Evolutionary conservation across 1,139 yeast species (phyloP), one percentile per base, ranked within the genome.

Genomic region (Candida tropicalis): DNA sequence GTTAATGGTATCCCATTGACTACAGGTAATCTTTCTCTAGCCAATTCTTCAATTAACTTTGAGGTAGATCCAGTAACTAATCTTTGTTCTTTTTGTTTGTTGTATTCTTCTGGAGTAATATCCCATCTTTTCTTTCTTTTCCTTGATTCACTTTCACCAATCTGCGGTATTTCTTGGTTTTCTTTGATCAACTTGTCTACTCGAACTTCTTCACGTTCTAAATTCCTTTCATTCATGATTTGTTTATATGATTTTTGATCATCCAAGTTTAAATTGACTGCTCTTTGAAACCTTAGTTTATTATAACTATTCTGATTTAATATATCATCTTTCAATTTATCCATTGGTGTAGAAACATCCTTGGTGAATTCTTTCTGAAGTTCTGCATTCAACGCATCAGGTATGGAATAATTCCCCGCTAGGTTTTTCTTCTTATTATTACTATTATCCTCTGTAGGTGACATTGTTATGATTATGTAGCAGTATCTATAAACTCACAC

Each of bases 1-100:
- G 82, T 71, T 24, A 82, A 59, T 0, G 73, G 70, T 4, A 79
- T 64, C 2, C 81, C 77, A 44, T 68, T 62, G 11, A 75, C 63
- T 2, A 70, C 58, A 1, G 81, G 82, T 2, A 68, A 58, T 39
- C 66, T 58, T 38, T 55, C 27, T 49, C 51, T 33, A 35, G 39
- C 51, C 47, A 40, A 34, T 31, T 34, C 39, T 44, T 39, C 40
- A 17, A 26, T 40, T 3, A 43, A 13, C 31, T 32, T 35, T 5
- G 38, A 24, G n/a, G 34, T 20, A 9, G 34, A 8, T 2, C 24
- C 5, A 7, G 38, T 17, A 3, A 29, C 12, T 4, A 27, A 6
- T 15, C 26, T 35, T 10, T 23, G 25, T 10, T 31, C 37, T 11
- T 44, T 46, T 43, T 51, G 44, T 37, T 42, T 41, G 33, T 55